Evolutionary conservation across 306 rosid species (phyloP).

Genomic region (Biancaea sappan): DNA sequence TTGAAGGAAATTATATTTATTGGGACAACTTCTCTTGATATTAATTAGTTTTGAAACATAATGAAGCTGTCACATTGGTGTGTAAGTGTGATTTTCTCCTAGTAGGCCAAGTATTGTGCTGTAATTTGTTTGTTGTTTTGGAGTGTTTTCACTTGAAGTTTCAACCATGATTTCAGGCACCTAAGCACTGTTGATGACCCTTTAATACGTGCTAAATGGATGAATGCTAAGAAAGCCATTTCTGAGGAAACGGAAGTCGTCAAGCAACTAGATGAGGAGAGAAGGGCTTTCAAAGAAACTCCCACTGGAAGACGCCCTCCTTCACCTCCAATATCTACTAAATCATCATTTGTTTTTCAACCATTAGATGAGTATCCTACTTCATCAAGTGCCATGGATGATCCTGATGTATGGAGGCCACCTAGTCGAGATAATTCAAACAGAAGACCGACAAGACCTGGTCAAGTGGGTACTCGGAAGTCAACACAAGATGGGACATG

Average conservation of each 20-base stretch:
- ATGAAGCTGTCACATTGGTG: not conserved
- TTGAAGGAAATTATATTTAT: not conserved
- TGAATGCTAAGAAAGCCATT: constrained; percentile 72
- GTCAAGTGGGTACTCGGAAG: constrained; percentile 63
- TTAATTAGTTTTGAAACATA: constrained; percentile 4
- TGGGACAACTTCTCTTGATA: not conserved
- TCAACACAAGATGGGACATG: constrained; percentile 75
- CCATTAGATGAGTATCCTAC: constrained; percentile 77
- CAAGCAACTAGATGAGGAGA: constrained; percentile 72
- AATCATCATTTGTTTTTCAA: constrained; percentile 68
- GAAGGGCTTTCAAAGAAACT: constrained; percentile 53
- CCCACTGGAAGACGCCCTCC: constrained; percentile 61
- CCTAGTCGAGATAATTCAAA: constrained; percentile 62
- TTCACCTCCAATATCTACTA: constrained; percentile 66
- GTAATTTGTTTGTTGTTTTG: not conserved
- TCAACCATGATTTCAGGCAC: constrained; percentile 48
- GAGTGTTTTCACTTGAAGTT: not conserved
- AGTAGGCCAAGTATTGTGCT: not conserved
- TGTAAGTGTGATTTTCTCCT: not conserved
- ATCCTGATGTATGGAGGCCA: constrained; percentile 84
- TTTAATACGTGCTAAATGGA: constrained; percentile 67
- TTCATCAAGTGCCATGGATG: constrained; percentile 69
- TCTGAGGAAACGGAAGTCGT: constrained; percentile 71
- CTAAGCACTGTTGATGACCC: constrained; percentile 64
- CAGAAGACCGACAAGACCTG: constrained; percentile 65